Percentiles rank a stretch among this genome's conserved stretches.
Conservation (phyloP, 345 rosid genomes). For the Bruguiera sexangula region DNA sequence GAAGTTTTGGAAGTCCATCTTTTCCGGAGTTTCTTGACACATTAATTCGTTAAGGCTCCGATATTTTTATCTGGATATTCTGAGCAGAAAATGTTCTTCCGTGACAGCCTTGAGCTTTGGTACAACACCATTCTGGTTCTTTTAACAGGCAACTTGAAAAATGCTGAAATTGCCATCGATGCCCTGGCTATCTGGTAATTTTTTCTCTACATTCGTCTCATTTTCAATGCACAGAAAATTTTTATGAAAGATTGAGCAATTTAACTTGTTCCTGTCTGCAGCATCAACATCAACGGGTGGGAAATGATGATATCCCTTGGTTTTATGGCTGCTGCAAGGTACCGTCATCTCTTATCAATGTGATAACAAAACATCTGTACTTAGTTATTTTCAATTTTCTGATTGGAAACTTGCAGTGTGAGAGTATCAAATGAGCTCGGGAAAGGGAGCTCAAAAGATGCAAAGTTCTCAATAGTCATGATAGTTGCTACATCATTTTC, state of each 20-base stretch:
- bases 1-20: no score
- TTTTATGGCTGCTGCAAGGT: constrained; percentile 77
- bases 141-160: constrained; percentile 58
- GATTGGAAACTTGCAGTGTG: constrained; percentile 40
- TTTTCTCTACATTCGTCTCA: neutral
- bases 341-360: neutral
- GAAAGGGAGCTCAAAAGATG: constrained; percentile 52
- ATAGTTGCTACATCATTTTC: constrained; percentile 46
- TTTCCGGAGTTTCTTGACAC: neutral
- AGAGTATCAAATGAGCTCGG: constrained; percentile 87
- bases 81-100: constrained; percentile 9
- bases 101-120: constrained; percentile 73
- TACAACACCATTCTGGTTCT: constrained; percentile 72
- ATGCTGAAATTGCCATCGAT: constrained; percentile 70
- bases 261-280: constrained; percentile 18
- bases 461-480: constrained; percentile 46
- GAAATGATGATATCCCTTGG: constrained; percentile 87
- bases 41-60: neutral
- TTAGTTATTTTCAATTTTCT: neutral
- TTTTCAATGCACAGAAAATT: neutral
- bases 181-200: constrained; percentile 79
- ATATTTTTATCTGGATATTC: neutral
- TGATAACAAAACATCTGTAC: neutral
- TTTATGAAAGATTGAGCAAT: neutral
- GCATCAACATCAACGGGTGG: constrained; percentile 68